These are phyloP conservation scores for Malus domestica DNA, from an alignment of 306 rosid genomes.

Conservation along the genomic window ASM211411v1 NC_041805.1:617501-618000, in stretches of 20 bases:
- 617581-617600: slow-evolving; percentile 68
- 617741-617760: too few relatives aligned
- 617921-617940: background rate
- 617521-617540: slow-evolving; percentile 64
- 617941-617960: background rate
- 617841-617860: background rate
- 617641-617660: slow-evolving; percentile 50
- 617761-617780: background rate
- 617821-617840: background rate
- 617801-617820: too few relatives aligned
- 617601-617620: slow-evolving; percentile 58
- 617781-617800: background rate
- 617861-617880: background rate
- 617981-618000: too few relatives aligned
- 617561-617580: slow-evolving; percentile 58
- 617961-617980: too few relatives aligned
- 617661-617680: slow-evolving; percentile 53
- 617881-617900: background rate
- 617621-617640: slow-evolving; percentile 69
- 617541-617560: slow-evolving; percentile 45
- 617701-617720: slow-evolving; percentile 43
- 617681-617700: slow-evolving; percentile 57
- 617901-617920: background rate
- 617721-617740: too few relatives aligned
- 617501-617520: background rate